Evolutionary conservation across 2,329 filamentous ascomycete genomes (phyloP), one percentile per base, ranked within the genome.

Genomic region (Stachybotrys elegans): DNA sequence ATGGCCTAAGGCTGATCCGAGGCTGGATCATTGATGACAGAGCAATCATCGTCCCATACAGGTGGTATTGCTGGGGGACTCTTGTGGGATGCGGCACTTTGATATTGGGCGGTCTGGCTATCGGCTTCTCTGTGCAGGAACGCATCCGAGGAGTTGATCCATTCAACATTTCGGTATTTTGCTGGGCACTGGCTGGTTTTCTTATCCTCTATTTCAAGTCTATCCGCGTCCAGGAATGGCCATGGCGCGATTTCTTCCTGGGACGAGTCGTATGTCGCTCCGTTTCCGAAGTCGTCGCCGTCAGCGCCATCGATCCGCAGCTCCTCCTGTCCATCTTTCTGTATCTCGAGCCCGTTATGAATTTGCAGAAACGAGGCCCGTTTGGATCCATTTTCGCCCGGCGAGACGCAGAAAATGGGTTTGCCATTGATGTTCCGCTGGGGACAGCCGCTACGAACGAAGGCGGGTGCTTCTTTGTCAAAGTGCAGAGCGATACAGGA

Each of bases 91-190:
- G n/a, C n/a, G n/a, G n/a, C n/a, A n/a, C n/a, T n/a, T n/a, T n/a
- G n/a, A n/a, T n/a, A 2, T 25, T 22, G 11, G 57, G 54, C 3
- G 59, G 59, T 3, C 27, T 62, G 3, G 51, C 45, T 4, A 44
- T 59, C 12, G 60, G 57, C 9, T 51, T 61, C 31, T 51, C 46
- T 2, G 45, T 62, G 17, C 48, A 51, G 8, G 27, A 57, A 1
- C 47, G 59, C 2, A 50, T 63, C n/a, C 8, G 32, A 1, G 57
- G 54, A 16, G 60, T 63, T 3, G 60, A 63, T 40, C 60, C 60
- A 5, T 62, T 59, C 49, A 55, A 59, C 41, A 49, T 63, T 17
- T 49, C 58, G 2, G 47, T 44, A 19, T 62, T 54, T 45, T 34
- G 41, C 17, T 63, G 59, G 60, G 49, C 52, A 0, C 27, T 58